A percentile compares a stretch with the other conserved stretches of the same genome.
These are phyloP conservation scores for Citeromyces siamensis DNA, from an alignment of 1,139 yeast species.

Conservation along the genomic window DNA sequence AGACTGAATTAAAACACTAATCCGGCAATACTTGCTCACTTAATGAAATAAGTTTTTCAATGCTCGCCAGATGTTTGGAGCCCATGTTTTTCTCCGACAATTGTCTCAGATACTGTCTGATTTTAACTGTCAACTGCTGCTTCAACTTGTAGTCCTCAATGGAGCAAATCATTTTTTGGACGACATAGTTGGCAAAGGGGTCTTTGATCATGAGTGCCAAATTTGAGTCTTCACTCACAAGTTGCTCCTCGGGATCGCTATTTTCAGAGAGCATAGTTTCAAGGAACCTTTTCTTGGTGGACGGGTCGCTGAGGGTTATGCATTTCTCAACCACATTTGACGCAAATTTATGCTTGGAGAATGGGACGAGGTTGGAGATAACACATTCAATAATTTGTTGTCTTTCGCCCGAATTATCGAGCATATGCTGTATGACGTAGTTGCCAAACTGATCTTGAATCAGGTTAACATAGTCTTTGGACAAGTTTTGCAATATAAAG, in stretches of 20 bases:
- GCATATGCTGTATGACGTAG: slow-evolving; percentile 91
- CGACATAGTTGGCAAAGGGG: slow-evolving; percentile 94
- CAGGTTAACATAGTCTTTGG: slow-evolving; percentile 59
- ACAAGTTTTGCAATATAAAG: slow-evolving; percentile 57
- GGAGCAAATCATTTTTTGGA: slow-evolving; percentile 85
- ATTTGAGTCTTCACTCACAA: slow-evolving; percentile 46
- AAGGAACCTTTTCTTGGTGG: slow-evolving; percentile 52
- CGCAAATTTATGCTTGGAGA: slow-evolving; percentile 93
- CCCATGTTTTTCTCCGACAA: slow-evolving; percentile 38
- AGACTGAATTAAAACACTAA: too few relatives aligned
- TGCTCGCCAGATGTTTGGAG: slow-evolving; percentile 82
- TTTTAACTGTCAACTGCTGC: slow-evolving; percentile 43
- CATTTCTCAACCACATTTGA: slow-evolving; percentile 96
- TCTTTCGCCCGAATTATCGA: slow-evolving; percentile 44
- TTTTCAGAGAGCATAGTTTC: slow-evolving; percentile 46
- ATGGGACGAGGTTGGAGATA: slow-evolving; percentile 50
- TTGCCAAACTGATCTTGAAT: slow-evolving; percentile 97
- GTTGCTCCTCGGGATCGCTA: slow-evolving; percentile 23
- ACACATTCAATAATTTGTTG: slow-evolving; percentile 26
- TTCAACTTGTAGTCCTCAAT: slow-evolving; percentile 53
- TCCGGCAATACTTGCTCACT: slow-evolving; percentile 13
- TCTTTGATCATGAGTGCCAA: slow-evolving; percentile 90
- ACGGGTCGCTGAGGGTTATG: slow-evolving; percentile 55
- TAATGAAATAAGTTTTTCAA: slow-evolving; percentile 60
- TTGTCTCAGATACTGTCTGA: slow-evolving; percentile 48